Evolutionary conservation across 2,329 filamentous ascomycete genomes (phyloP), one percentile per base, ranked within the genome.

Genomic region (Colletotrichum sp.): DNA sequence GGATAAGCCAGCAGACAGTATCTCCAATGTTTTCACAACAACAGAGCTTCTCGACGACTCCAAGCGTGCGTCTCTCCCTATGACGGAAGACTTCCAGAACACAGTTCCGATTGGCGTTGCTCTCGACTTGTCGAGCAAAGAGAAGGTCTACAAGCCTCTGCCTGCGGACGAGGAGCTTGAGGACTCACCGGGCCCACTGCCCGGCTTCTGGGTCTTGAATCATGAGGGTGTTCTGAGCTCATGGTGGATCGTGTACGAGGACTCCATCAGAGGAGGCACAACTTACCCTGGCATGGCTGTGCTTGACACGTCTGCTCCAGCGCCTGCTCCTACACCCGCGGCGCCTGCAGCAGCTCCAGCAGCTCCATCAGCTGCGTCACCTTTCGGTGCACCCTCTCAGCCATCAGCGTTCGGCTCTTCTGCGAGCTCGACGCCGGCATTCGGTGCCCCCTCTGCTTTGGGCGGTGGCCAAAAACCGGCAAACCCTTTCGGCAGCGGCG

Each of bases 191-290:
- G 93, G 92, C 2, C 96, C 97, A 15, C 85, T 99, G 10, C 97
- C 97, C 7, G 95, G 93, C 13, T 88, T 98, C 57, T 93, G 97
- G 89, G 90, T 95, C 34, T 87, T 99, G 18, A 99, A 98, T 76
- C 93, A 98, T 78, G 95, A 98, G 81, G 97, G 97, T 78, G 86
- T 98, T 12, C 87, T 99, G 18, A 92, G 92, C 61, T 90, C 93
- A 15, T 99, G 96, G 96, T 98, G 96, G 95, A 86, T 99, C 59
- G 91, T 99, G 24, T 98, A 98, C 85, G 92, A 94, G 43, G 95
- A 98, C 57, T 96, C 96, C 3, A 93, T 99, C 77, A 92, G 93
- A 75, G 88, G 93, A 79, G 93, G 93, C 5, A 92, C 91, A 8
- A 91, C 92, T 1, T 99, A 96, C 83, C 90, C 93, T 55, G 94